phyloP scores from a whole-genome alignment of 2,329 filamentous ascomycete species.

The Alternaria arborescens region DNA sequence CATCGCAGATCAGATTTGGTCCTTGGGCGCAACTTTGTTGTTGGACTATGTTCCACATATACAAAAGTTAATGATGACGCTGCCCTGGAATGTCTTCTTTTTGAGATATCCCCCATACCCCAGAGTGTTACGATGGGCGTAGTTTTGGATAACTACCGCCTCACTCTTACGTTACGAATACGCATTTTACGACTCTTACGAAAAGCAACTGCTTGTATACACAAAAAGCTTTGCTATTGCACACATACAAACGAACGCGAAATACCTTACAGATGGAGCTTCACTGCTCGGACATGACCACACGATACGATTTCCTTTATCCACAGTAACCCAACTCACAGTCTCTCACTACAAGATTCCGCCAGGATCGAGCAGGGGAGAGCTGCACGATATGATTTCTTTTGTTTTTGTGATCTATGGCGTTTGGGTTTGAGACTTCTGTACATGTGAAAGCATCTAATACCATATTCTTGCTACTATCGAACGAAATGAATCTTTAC shows the following conservation, averaged over 20 bases:
- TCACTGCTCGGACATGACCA: conserved; percentile 22
- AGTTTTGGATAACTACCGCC: conserved; percentile 33
- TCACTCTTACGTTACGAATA: conserved; percentile 44
- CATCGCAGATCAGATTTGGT: conserved; percentile 32
- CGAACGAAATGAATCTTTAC: background rate
- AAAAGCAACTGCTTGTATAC: conserved; percentile 9
- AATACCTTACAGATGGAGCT: conserved; percentile 20
- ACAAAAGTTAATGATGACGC: conserved; percentile 38
- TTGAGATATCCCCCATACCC: conserved; percentile 38
- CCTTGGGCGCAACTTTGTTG: conserved; percentile 30
- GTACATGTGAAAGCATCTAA: conserved; percentile 13
- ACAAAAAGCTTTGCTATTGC: background rate
- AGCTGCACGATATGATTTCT: conserved; percentile 15
- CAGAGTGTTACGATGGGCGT: conserved; percentile 47
- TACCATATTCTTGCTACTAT: conserved; percentile 10
- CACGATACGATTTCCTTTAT: conserved; percentile 16
- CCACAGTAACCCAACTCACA: background rate
- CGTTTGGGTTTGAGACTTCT: conserved; percentile 9
- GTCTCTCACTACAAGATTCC: background rate
- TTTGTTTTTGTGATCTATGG: conserved; percentile 15
- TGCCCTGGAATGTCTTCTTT: conserved; percentile 30
- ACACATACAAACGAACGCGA: background rate
- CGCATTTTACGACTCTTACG: conserved; percentile 40
- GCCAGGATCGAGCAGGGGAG: background rate
- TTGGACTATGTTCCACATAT: conserved; percentile 26